Evolutionary conservation across 1,284 basidiomycete genomes (phyloP), one percentile per base, ranked within the genome.

Genomic region (Cryptococcus sp.): DNA sequence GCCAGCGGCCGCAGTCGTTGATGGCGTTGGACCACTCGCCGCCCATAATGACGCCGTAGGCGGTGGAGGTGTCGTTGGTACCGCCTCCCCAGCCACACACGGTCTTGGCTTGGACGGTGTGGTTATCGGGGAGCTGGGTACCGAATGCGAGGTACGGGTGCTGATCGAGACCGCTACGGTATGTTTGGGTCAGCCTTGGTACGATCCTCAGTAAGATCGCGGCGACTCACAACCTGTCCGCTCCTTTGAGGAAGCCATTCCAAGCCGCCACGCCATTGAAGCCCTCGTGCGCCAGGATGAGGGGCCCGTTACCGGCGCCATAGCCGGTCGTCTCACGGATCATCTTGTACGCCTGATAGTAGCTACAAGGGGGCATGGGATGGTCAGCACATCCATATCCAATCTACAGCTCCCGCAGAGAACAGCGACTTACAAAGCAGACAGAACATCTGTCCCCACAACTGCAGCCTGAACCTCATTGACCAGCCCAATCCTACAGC

Each of bases 241-340:
- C 85, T 83, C 89, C 57, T 79, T 76, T 37, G 71, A 93, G 63
- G 80, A 87, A 88, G 60, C 79, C 81, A 15, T 78, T 79, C 88
- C 89, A 96, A 1, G 80, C 64, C 18, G 65, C 62, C 28, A 86
- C 79, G n/a, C 82, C 79, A 42, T 83, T 62, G 79, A 95, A 94
- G 20, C 85, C 91, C 66, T 96, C 91, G 66, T 77, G 91, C 65
- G 88, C 80, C 13, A 85, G 85, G 43, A 95, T 80, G 66, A 84
- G 85, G 2, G 91, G 87, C 0, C 93, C 92, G 3, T 91, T 88
- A 53, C 87, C 88, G 56, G 80, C 77, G 9, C 92, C 93, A 21
- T 77, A 80, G 12, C 93, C 92, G 35, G 87, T 85, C 49, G 90
- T 89, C 28, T 69, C 78, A 40, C 93, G 87, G 55, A 95, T 82